Base-by-base conservation (phyloP, 2,329 filamentous ascomycete genomes). In the Stachybotrys elegans region DNA sequence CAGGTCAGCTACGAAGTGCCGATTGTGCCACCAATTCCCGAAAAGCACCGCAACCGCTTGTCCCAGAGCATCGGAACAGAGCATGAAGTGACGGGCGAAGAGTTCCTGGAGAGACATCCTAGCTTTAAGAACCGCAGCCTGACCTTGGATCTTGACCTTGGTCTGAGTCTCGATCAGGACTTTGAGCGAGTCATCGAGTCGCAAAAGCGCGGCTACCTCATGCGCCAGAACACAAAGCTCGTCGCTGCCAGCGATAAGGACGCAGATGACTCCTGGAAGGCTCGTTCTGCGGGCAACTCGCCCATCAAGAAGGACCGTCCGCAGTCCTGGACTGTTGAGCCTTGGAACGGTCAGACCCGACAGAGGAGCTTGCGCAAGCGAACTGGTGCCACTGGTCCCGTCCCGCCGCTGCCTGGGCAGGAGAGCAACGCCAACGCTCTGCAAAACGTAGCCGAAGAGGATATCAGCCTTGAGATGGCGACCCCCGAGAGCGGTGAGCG, bases 181-280 rank as follows among this genome's bases (percentile, higher is more conserved):
- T 96, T 97, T 66, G 90, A 97, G 58, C 81, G 92, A 48, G 88
- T 97, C 44, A 94, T 97, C 57, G 90, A 96, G 70, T 79, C 84
- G 62, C 91, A 96, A 86, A 97, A 97, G 91, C 91, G 94, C 72
- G 93, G 93, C 45, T 98, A 98, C 61, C 76, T 97, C 37, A 98
- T 97, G 92, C 84, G 93, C 58, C 92, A 98, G 58, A 98, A 97
- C 68, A 97, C 92, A 4, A 97, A 97, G 66, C 79, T 98, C 43
- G 89, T 98, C 41, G 83, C 95, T 40, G 93, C 93, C n/a, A 95
- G 84, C 61, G 84, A 89, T 63, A 84, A 86, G 52, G 75, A 85
- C 49, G 68, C 72, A 23, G 72, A 84, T 62, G 59, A 83, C 66
- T 51, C 67, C 51, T 65, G 71, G 63, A 63, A 73, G 20, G 73